phyloP scores from a whole-genome alignment of 306 rosid species.

The Urtica urens region DNA sequence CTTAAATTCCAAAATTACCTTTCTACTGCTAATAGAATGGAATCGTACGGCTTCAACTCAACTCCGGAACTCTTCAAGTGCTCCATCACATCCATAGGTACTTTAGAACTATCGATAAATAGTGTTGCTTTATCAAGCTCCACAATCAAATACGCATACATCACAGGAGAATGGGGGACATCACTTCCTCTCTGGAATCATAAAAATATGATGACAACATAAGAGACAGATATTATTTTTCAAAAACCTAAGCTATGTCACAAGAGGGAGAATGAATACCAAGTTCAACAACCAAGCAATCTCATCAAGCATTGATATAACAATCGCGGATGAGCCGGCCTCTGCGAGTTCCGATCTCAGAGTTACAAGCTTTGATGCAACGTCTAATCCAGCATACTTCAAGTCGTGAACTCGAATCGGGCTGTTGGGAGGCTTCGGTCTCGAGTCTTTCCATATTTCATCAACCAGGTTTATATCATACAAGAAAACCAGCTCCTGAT shows the following conservation, averaged over 20 bases:
- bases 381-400: conserved; percentile 81
- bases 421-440: conserved; percentile 57
- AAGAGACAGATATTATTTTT: neutral
- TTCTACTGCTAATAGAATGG: conserved; percentile 67
- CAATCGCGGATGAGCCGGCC: conserved; percentile 74
- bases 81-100: conserved; percentile 59
- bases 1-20: conserved; percentile 26
- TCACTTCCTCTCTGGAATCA: conserved; percentile 93
- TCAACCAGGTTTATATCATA: conserved; percentile 72
- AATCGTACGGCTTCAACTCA: conserved; percentile 68
- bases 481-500: conserved; percentile 71
- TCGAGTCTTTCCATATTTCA: conserved; percentile 69
- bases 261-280: conserved; percentile 39
- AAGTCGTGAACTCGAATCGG: conserved; percentile 68
- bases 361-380: conserved; percentile 56
- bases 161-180: conserved; percentile 88
- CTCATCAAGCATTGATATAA: conserved; percentile 88
- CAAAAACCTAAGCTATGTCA: no score
- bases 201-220: conserved; percentile 13
- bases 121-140: conserved; percentile 65
- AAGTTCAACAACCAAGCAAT: conserved; percentile 90
- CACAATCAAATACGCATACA: conserved; percentile 88
- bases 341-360: conserved; percentile 58
- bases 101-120: conserved; percentile 64
- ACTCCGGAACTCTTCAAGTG: conserved; percentile 66